Base-by-base conservation (phyloP, 805 yeast species). In the Teunomyces atbi region DNA sequence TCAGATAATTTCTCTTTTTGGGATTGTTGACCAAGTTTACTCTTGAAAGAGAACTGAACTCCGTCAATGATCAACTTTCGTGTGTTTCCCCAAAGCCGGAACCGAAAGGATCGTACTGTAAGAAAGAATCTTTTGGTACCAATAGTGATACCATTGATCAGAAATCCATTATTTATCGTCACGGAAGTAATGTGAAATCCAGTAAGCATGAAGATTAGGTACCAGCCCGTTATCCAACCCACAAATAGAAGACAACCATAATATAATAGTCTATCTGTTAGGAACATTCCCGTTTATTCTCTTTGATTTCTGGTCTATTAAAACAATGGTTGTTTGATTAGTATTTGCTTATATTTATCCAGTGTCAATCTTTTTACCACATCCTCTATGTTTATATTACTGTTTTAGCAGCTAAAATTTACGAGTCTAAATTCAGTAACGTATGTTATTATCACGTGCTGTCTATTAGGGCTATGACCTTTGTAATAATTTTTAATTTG, bases 71-170 rank as follows among this genome's bases (percentile, higher is more conserved):
- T 65, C 6, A 69, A 32, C 55, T 52, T 60, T 35, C 65, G 50
- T 15, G 66, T 49, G 42, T 65, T 68, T 5, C 76, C 74, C 76
- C 76, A 72, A 15, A 70, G 56, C 32, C 69, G 52, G 27, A 71
- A 51, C 18, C 72, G 49, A 2, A 69, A 37, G 11, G 67, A 58
- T 8, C 54, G 49, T 5, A 66, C 39, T 3, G 45, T 20, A 1
- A 71, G 12, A 13, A 41, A 19, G n/a, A 45, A n/a, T 21, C 39
- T 42, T 21, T 45, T 47, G 18, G 53, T 46, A 8, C 43, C 43
- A 44, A 64, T 43, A 4, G 57, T 41, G 19, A 72, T 52, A 3
- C 63, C 55, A 49, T 69, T 68, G 51, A 70, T 54, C 66, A 58
- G 66, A 2, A 72, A 44, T 8, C 77, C 76, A 50, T 71, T 71